Evolutionary conservation across 2,329 filamentous ascomycete genomes (phyloP).

Genomic region (Aureobasidium sp.): DNA sequence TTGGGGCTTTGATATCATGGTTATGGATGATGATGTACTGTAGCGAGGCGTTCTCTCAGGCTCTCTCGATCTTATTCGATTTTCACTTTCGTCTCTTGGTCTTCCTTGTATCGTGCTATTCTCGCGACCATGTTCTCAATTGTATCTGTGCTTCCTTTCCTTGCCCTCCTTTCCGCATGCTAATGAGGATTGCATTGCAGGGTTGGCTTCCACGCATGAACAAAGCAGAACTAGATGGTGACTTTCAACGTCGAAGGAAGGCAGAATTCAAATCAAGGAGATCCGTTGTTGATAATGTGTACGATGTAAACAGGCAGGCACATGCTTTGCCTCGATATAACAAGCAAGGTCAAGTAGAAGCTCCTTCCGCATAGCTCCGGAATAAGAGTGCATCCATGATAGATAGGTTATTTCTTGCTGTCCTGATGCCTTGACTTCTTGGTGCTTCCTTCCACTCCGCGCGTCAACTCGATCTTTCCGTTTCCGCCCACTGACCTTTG

Average conservation of each 20-base stretch:
- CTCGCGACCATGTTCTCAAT: background rate
- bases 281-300: background rate
- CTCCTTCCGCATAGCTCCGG: background rate
- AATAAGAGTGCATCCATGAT: background rate
- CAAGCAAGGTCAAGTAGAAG: background rate
- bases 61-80: background rate
- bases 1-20: background rate
- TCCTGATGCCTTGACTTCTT: background rate
- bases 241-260: too few relatives aligned
- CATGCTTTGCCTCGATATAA: background rate
- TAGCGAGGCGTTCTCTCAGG: conserved; percentile 11
- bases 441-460: background rate
- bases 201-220: too few relatives aligned
- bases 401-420: background rate
- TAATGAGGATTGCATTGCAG: too few relatives aligned
- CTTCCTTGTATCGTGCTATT: background rate
- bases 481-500: background rate
- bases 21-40: background rate
- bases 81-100: background rate
- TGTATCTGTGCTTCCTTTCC: too few relatives aligned
- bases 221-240: too few relatives aligned
- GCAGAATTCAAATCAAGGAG: too few relatives aligned
- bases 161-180: too few relatives aligned
- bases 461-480: background rate
- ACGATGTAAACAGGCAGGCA: background rate